phyloP scores from a whole-genome alignment of 345 rosid species.

The Linum trigynum region DNA sequence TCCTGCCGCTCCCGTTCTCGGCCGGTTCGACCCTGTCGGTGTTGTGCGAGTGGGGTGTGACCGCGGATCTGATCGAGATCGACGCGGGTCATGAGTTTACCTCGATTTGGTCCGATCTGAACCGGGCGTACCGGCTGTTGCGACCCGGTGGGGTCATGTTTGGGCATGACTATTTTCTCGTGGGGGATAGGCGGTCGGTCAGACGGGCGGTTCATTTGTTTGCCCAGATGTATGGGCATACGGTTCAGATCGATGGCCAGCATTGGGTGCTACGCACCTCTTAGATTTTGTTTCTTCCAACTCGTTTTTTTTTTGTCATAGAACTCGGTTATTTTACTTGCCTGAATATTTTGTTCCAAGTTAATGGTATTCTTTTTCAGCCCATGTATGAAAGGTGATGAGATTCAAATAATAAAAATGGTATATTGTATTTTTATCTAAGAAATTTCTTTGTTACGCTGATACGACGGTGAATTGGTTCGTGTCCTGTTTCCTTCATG shows the following conservation, averaged over 20 bases:
- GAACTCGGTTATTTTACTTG: too few species aligned
- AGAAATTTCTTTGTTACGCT: too few species aligned
- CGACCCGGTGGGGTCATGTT: not conserved
- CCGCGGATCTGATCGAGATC: not conserved
- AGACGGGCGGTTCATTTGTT: not conserved
- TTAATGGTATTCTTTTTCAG: too few species aligned
- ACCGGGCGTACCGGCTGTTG: not conserved
- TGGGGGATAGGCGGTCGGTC: not conserved
- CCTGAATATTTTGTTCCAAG: too few species aligned
- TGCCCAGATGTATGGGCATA: not conserved
- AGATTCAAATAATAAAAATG: too few species aligned
- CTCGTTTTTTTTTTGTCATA: too few species aligned
- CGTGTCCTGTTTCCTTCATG: too few species aligned
- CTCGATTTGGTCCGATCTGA: not conserved
- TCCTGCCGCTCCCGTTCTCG: slow-evolving; percentile 55
- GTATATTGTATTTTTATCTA: too few species aligned
- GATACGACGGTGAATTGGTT: too few species aligned
- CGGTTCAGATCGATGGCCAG: not conserved
- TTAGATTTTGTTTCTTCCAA: too few species aligned
- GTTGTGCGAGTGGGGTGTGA: slow-evolving; percentile 56
- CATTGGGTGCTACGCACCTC: not conserved
- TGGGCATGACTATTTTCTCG: not conserved
- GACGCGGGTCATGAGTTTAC: not conserved
- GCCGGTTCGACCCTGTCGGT: slow-evolving; percentile 44
- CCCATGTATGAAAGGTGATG: too few species aligned